Evolutionary conservation across 2,329 filamentous ascomycete species (phyloP).

Genomic region (Achaetomium macrosporum): DNA sequence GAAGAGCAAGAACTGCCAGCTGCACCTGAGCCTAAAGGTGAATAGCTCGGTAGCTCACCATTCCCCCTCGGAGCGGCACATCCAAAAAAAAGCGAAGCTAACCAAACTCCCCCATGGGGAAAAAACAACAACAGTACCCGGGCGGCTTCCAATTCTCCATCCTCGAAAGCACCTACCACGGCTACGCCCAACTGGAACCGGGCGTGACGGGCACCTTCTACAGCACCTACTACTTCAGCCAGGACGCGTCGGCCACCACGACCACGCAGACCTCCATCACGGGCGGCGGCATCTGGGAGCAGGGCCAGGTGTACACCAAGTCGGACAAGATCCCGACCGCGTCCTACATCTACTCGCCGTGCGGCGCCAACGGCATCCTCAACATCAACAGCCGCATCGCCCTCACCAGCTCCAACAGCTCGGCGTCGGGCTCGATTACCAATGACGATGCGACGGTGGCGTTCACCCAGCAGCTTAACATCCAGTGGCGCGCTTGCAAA

Average conservation of each 20-base stretch:
- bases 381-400: conserved; percentile 44
- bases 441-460: conserved; percentile 42
- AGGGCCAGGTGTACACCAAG: conserved; percentile 43
- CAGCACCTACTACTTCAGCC: conserved; percentile 44
- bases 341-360: conserved; percentile 41
- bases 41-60: too few relatives aligned
- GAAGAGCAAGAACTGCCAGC: conserved; percentile 43
- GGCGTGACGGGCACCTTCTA: conserved; percentile 41
- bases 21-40: conserved; percentile 38
- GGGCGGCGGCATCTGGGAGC: conserved; percentile 37
- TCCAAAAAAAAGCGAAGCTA: not conserved
- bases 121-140: conserved; percentile 30
- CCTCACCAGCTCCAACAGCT: conserved; percentile 33
- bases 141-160: conserved; percentile 43
- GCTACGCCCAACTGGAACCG: conserved; percentile 41
- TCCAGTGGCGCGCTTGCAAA: conserved; percentile 32
- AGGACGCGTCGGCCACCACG: conserved; percentile 39
- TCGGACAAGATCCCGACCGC: conserved; percentile 39
- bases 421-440: conserved; percentile 36
- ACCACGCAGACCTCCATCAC: conserved; percentile 39
- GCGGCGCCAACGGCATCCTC: conserved; percentile 41
- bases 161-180: conserved; percentile 44
- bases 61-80: not conserved
- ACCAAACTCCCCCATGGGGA: too few relatives aligned
- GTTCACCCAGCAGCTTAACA: conserved; percentile 40